A percentile compares a stretch with the other conserved stretches of the same genome.
Conservation (phyloP, 169 alveolate species). For the Toxoplasma gondii region DNA sequence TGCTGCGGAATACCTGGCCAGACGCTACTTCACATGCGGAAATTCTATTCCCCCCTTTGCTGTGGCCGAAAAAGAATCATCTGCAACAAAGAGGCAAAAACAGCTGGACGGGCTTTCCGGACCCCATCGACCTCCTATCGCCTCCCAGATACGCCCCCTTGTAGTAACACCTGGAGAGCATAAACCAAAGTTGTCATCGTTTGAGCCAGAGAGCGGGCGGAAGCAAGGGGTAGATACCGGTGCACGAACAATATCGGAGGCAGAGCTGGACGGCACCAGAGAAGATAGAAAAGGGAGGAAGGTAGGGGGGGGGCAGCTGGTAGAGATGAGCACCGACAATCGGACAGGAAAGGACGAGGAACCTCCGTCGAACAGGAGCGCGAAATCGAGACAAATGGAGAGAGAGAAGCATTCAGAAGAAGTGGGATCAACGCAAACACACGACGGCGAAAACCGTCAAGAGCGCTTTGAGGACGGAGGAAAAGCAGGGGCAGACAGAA, state of each 20-base stretch:
- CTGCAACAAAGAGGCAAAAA: not conserved
- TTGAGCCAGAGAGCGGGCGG: not conserved
- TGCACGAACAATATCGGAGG: too few relatives aligned
- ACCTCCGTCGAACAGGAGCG: not conserved
- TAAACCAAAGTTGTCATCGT: not conserved
- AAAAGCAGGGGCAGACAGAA: too few relatives aligned
- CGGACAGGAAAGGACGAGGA: not conserved
- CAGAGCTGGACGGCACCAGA: too few relatives aligned
- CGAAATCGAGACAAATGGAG: not conserved
- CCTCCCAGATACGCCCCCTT: not conserved
- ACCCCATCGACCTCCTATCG: not conserved
- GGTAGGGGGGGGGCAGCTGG: not conserved
- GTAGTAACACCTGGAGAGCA: not conserved
- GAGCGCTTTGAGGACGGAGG: too few relatives aligned
- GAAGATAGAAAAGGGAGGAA: not conserved
- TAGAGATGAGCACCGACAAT: not conserved
- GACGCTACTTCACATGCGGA: not conserved
- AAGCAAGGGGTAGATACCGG: not conserved
- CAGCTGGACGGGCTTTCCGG: not conserved
- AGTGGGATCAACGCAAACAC: too few relatives aligned
- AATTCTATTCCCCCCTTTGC: not conserved
- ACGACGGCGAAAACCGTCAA: too few relatives aligned
- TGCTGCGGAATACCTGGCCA: slow-evolving; percentile 5
- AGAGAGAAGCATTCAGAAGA: too few relatives aligned
- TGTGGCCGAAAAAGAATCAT: not conserved